Base-by-base conservation (phyloP, 352 stramenopile species). In the Thraustochytrium sp. region DNA sequence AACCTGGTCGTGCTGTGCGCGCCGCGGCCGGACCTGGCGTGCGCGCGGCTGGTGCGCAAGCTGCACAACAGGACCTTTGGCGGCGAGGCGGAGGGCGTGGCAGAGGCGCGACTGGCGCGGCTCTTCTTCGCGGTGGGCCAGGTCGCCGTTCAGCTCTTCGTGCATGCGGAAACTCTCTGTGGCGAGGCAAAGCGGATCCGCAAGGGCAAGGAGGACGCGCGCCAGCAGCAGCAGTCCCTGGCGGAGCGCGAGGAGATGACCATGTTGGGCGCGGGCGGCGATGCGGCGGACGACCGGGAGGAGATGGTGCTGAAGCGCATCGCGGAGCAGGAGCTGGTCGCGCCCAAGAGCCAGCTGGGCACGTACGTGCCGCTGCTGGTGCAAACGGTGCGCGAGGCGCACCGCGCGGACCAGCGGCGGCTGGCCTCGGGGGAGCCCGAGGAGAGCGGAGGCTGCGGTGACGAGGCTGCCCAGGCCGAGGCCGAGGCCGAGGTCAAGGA, bases 101-200 rank as follows among this genome's bases (percentile, higher is more conserved):
- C 44, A 5, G 68, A 38, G 23, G 34, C 31, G 38, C 44, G 11
- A 18, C 88, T 98, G 29, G 91, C 93, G 3, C 90, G 96, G 74
- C 97, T 98, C 82, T 92, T 98, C 55, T 98, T 98, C 85, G 90
- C 98, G 9, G 86, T 98, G 42, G 96, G 96, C 11, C 94, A 98
- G 75, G 93, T 96, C 59, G 92, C 94, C n/a, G 90, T 98, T 34
- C 94, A 95, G 84, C 90, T 97, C 23, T 90, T 97, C 0, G 94
- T 98, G 78, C 95, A 97, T 80, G 94, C 96, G 34, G 96, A 99
- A 85, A 90, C 89, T 21, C 82, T 98, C 16, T 94, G 91, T 36
- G 90, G 89, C 0, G 90, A 89, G 48, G 86, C 94, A 40, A 96
- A 96, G 80, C 59, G 55, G 8, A 9, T 29, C 4, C 75, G 85